Evolutionary conservation across 192 early-diverging fungal species (phyloP), one percentile per base, ranked within the genome.

Genomic region (Funneliformis geosporum): DNA sequence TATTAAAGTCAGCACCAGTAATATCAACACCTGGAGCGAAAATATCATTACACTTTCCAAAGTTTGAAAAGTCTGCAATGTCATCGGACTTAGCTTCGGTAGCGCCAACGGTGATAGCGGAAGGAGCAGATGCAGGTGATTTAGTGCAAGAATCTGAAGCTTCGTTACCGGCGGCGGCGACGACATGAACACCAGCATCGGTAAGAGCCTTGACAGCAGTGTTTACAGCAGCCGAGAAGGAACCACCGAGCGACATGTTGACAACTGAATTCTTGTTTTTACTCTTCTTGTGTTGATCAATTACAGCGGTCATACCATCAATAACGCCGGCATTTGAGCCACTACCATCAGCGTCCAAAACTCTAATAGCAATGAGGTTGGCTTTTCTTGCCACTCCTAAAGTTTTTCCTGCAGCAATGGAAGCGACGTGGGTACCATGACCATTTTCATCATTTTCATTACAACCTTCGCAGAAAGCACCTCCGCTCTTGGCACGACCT

Each of bases 41-140:
- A 79, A 97, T 91, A 84, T 97, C 93, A 38, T 97, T 95, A 87
- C 98, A 99, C 82, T 91, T 90, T 77, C 98, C 98, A 65, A 84
- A 89, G 81, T 95, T 93, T 7, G 95, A 95, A 85, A 95, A 94
- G 79, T 83, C 82, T 27, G 95, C 95, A 50, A 95, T 85, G 42
- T 80, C 80, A 84, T 99, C 96, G n/a, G 50, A 78, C 7, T 81
- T 83, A 33, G 88, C 90, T 84, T 96, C 93, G 23, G 92, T 92
- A 12, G 89, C 87, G 44, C 91, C 97, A 12, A 99, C 97, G 8
- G 98, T 86, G 72, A 97, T 88, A 39, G 92, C 96, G 70, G 18
- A 14, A 28, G 65, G 67, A 21, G 77, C 80, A 28, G 82, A 79
- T 50, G 82, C 75, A 61, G 94, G 94, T 42, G 91, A 87, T 74